Conservation (phyloP, 2,329 filamentous ascomycete genomes). For the Fusarium sp. region DNA sequence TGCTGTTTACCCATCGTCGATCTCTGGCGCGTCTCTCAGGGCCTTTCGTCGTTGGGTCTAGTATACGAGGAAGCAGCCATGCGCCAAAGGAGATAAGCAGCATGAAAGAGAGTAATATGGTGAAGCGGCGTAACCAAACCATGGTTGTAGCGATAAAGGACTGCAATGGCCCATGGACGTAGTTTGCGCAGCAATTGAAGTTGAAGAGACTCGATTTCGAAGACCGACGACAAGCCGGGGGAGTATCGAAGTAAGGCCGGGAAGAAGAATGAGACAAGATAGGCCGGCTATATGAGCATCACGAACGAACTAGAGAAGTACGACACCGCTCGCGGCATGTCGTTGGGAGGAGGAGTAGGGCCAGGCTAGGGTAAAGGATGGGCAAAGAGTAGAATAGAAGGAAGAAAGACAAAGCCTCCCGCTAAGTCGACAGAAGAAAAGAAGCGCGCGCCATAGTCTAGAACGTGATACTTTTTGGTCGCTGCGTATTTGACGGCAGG, state of each 20-base stretch:
- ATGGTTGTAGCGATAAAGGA: constrained; percentile 44
- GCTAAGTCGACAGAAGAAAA: constrained; percentile 1
- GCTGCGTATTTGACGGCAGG: constrained; percentile 19
- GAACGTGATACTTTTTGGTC: not conserved
- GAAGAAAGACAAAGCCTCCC: constrained; percentile 7
- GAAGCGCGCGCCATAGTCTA: constrained; percentile 13
- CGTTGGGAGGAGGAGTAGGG: constrained; percentile 9
- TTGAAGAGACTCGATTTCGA: constrained; percentile 10
- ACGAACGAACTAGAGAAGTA: constrained; percentile 37
- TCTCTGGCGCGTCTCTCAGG: constrained; percentile 71
- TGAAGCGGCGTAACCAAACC: constrained; percentile 59
- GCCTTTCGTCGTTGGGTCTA: constrained; percentile 72
- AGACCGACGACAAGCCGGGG: not conserved
- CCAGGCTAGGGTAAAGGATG: not conserved
- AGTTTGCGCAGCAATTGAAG: not conserved
- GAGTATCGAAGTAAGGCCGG: constrained; percentile 11
- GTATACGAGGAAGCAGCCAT: constrained; percentile 61
- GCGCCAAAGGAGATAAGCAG: constrained; percentile 58
- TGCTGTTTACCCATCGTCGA: constrained; percentile 74
- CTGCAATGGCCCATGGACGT: constrained; percentile 5
- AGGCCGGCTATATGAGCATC: constrained; percentile 47
- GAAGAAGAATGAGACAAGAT: constrained; percentile 15
- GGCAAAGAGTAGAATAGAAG: not conserved
- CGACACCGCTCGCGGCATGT: constrained; percentile 43
- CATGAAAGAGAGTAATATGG: constrained; percentile 52